Percentiles rank a stretch among this genome's conserved stretches.
phyloP scores from a whole-genome alignment of 345 rosid species.

The Brassica incana region DNA sequence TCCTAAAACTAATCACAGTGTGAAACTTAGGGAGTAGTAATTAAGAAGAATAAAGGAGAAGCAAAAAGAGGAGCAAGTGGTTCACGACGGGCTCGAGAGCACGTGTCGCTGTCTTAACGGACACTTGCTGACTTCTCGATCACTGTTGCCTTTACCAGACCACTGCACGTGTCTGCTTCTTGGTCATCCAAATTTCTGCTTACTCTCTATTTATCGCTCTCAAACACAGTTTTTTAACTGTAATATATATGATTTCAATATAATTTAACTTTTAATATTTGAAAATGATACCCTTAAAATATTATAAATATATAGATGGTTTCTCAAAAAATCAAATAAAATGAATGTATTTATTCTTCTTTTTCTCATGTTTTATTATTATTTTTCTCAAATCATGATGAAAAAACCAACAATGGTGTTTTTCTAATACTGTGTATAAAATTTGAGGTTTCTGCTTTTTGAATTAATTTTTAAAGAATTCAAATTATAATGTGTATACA shows the following conservation, averaged over 20 bases:
- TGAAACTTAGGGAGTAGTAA: not conserved
- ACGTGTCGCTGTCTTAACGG: constrained; percentile 47
- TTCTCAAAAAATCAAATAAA: not conserved
- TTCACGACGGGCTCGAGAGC: constrained; percentile 44
- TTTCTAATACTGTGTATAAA: not conserved
- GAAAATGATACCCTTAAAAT: not conserved
- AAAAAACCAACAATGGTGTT: not conserved
- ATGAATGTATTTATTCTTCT: not conserved
- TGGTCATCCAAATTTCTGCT: constrained; percentile 42
- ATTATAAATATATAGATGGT: not conserved
- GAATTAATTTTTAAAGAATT: not conserved
- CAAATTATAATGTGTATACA: too few species aligned
- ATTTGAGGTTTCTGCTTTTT: constrained; percentile 6
- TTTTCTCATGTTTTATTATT: not conserved
- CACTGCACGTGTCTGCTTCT: constrained; percentile 46
- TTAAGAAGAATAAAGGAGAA: constrained; percentile 15
- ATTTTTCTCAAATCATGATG: not conserved
- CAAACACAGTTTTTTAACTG: not conserved
- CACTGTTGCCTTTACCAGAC: constrained; percentile 45
- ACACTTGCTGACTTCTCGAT: constrained; percentile 45
- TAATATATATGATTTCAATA: not conserved
- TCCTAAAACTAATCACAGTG: too few species aligned
- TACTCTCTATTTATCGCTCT: constrained; percentile 2
- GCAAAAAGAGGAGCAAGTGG: constrained; percentile 36
- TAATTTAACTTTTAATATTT: not conserved